A percentile compares a stretch with the other conserved stretches of the same genome.
phyloP scores from a whole-genome alignment of 2,329 filamentous ascomycete species.

The Fusarium paranaense region DNA sequence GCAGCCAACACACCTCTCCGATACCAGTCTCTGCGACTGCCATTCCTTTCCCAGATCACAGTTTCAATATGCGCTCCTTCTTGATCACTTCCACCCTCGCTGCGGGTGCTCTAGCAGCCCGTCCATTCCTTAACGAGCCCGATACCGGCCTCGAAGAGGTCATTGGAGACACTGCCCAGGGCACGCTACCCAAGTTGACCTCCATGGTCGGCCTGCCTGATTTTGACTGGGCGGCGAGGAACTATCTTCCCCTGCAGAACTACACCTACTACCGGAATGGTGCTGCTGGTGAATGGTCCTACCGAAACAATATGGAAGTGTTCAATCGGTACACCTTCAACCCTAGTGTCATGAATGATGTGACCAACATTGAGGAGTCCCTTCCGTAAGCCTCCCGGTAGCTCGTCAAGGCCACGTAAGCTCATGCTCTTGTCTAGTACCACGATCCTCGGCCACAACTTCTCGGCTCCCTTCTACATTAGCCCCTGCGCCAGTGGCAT shows the following conservation, averaged over 20 bases:
- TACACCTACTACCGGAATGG: conserved; percentile 60
- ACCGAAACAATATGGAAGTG: conserved; percentile 66
- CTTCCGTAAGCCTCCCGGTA: conserved; percentile 28
- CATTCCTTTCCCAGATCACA: background rate
- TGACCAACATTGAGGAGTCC: conserved; percentile 52
- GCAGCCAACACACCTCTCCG: background rate
- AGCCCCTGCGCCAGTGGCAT: conserved; percentile 57
- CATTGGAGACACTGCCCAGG: conserved; percentile 46
- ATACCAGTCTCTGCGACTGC: background rate
- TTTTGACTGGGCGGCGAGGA: conserved; percentile 63
- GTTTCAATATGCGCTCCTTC: conserved; percentile 12
- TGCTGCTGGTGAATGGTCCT: conserved; percentile 63
- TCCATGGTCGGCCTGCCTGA: conserved; percentile 61
- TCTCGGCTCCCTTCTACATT: conserved; percentile 64
- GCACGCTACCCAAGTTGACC: conserved; percentile 53
- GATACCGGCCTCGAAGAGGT: conserved; percentile 55
- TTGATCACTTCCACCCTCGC: conserved; percentile 32
- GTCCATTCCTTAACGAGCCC: conserved; percentile 56
- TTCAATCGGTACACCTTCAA: conserved; percentile 60
- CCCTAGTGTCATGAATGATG: conserved; percentile 60
- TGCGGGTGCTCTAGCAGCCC: conserved; percentile 50
- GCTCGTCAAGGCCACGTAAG: background rate
- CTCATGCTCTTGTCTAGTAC: conserved; percentile 34
- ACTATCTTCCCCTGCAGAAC: conserved; percentile 55
- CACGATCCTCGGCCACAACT: conserved; percentile 62